Evolutionary conservation across 495 filamentous ascomycete species (phyloP).

Genomic region (Acidomyces sp.): DNA sequence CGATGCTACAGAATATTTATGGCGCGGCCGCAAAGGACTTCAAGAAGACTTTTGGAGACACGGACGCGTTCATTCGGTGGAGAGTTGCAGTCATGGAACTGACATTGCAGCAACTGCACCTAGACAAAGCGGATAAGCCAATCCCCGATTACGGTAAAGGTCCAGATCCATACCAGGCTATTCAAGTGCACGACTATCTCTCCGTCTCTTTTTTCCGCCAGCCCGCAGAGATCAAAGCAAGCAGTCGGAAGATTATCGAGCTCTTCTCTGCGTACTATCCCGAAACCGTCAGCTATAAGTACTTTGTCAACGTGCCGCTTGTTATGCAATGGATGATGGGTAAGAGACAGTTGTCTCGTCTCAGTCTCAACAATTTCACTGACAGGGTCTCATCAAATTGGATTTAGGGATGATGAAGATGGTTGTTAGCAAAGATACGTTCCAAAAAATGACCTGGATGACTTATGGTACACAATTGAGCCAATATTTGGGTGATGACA

Average conservation of each 20-base stretch:
- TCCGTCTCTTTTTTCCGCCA: slow-evolving; percentile 67
- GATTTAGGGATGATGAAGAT: slow-evolving; percentile 48
- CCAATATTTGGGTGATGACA: slow-evolving; percentile 46
- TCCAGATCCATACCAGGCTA: slow-evolving; percentile 69
- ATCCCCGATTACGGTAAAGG: slow-evolving; percentile 54
- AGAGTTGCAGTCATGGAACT: slow-evolving; percentile 77
- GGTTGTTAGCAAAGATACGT: slow-evolving; percentile 62
- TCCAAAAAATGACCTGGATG: slow-evolving; percentile 76
- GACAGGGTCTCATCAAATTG: too few relatives aligned
- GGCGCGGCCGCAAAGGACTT: slow-evolving; percentile 56
- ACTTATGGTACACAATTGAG: slow-evolving; percentile 58
- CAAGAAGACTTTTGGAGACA: slow-evolving; percentile 59
- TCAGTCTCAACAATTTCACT: too few relatives aligned
- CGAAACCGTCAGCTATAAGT: slow-evolving; percentile 76
- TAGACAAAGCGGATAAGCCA: slow-evolving; percentile 49
- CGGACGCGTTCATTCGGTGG: slow-evolving; percentile 66
- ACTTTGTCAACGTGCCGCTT: slow-evolving; percentile 80
- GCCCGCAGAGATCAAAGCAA: slow-evolving; percentile 53
- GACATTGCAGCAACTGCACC: slow-evolving; percentile 53
- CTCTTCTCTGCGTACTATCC: slow-evolving; percentile 64
- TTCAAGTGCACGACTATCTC: slow-evolving; percentile 85
- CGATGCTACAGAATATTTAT: slow-evolving; percentile 54
- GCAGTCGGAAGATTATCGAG: slow-evolving; percentile 64
- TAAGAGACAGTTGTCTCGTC: too few relatives aligned
- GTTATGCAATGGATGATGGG: slow-evolving; percentile 80